These are phyloP conservation scores for Amaranthus hypochondriacus DNA, from an alignment of 148 eudicot species.

Conservation along the genomic window DNA sequence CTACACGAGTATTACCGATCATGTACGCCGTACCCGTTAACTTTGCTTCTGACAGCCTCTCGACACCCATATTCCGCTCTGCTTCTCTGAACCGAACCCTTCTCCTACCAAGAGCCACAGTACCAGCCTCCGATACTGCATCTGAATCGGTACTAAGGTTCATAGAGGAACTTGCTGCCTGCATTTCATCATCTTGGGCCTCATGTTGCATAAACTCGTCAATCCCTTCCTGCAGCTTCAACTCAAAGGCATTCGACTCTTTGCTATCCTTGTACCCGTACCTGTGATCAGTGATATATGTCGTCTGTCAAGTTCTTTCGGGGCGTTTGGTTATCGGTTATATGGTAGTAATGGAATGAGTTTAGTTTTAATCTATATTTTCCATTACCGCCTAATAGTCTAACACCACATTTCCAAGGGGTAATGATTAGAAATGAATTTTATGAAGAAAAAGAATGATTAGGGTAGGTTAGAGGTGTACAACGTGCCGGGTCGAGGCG, in stretches of 20 bases:
- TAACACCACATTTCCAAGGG: too few species aligned
- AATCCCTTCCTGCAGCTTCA: constrained; percentile 28
- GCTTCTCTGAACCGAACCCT: constrained; percentile 22
- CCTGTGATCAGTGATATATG: constrained; percentile 18
- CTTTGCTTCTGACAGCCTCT: constrained; percentile 31
- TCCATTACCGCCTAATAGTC: too few species aligned
- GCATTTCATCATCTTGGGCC: constrained; percentile 1
- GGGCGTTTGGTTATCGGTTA: neutral
- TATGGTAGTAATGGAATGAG: too few species aligned
- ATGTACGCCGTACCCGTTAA: constrained; percentile 39
- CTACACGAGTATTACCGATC: constrained; percentile 36
- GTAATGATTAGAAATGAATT: too few species aligned
- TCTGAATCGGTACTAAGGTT: neutral
- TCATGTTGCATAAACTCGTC: constrained; percentile 23
- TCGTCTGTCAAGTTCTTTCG: neutral
- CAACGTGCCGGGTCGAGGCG: too few species aligned
- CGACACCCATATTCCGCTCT: constrained; percentile 9
- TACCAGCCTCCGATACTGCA: neutral
- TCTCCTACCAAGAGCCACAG: constrained; percentile 9
- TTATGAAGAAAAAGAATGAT: too few species aligned
- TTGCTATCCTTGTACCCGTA: constrained; percentile 42
- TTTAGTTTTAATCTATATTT: too few species aligned
- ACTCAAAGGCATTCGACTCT: constrained; percentile 38
- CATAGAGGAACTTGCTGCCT: neutral
- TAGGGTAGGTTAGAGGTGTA: too few species aligned